Evolutionary conservation across 192 early-diverging fungal genomes (phyloP).

Genomic region (Haplosporangium gracile): DNA sequence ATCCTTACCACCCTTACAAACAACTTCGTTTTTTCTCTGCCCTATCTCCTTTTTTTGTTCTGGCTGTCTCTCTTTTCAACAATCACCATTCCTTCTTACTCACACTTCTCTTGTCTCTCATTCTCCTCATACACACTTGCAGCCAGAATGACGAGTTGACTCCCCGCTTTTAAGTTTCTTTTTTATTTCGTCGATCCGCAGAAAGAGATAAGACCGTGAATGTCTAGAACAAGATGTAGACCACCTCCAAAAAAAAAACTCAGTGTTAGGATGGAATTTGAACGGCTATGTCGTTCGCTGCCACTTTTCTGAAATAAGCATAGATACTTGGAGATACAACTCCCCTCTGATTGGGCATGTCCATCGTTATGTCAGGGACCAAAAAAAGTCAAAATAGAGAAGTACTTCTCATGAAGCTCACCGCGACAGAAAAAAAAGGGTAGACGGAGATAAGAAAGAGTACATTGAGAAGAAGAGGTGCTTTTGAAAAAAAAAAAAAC

Average conservation of each 20-base stretch:
- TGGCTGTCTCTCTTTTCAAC: not conserved
- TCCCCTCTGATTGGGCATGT: not conserved
- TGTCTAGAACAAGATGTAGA: not conserved
- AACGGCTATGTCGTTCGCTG: not conserved
- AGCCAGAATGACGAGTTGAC: not conserved
- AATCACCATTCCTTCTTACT: not conserved
- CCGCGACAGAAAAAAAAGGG: not conserved
- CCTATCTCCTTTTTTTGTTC: not conserved
- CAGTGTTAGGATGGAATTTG: not conserved
- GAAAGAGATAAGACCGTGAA: not conserved
- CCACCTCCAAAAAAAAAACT: not conserved
- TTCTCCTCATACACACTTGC: not conserved
- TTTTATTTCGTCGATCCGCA: not conserved
- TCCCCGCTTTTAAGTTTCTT: not conserved
- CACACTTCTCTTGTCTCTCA: not conserved
- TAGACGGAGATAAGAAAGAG: not conserved
- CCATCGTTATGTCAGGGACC: not conserved
- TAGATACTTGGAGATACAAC: not conserved
- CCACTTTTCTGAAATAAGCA: not conserved
- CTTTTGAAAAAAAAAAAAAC: not conserved
- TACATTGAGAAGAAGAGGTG: not conserved
- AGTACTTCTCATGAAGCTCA: not conserved
- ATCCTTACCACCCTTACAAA: too few relatives aligned
- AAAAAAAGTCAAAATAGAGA: not conserved
- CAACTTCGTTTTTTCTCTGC: not conserved